A percentile compares a stretch with the other conserved stretches of the same genome.
Conservation (phyloP, 345 rosid species). For the Noccaea caerulescens region DNA sequence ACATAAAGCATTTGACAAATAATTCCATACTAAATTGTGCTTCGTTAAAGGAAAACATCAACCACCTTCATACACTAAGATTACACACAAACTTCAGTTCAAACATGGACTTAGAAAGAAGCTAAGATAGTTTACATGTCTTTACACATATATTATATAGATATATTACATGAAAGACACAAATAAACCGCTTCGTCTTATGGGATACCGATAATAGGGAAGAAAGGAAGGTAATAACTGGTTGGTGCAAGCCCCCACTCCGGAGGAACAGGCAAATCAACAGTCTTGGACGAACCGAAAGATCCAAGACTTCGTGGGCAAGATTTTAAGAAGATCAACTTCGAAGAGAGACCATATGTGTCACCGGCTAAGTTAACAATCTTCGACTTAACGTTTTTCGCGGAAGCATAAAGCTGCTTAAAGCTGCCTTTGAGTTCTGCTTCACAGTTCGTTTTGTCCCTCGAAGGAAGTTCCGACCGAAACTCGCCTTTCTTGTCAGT, state of each 20-base stretch:
- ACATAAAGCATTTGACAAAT: background rate
- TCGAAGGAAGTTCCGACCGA: conserved; percentile 56
- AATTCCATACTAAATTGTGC: background rate
- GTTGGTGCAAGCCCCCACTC: conserved; percentile 95
- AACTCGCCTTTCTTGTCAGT: conserved; percentile 62
- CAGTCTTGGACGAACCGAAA: conserved; percentile 63
- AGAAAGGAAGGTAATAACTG: conserved; percentile 74
- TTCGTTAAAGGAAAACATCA: conserved; percentile 20
- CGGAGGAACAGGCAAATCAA: conserved; percentile 73
- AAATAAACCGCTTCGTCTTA: conserved; percentile 35
- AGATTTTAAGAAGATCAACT: conserved; percentile 63
- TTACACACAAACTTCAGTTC: conserved; percentile 27
- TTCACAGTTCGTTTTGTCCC: conserved; percentile 44
- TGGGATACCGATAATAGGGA: conserved; percentile 92
- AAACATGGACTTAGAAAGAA: conserved; percentile 21
- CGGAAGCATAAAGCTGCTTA: conserved; percentile 57
- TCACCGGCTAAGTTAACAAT: conserved; percentile 44
- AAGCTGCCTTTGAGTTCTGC: conserved; percentile 70
- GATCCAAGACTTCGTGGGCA: conserved; percentile 45
- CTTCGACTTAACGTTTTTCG: conserved; percentile 51
- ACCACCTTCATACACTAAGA: conserved; percentile 31
- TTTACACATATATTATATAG: conserved; percentile 18
- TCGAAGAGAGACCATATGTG: conserved; percentile 58
- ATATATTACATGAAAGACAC: conserved; percentile 5
- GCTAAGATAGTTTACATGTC: conserved; percentile 27